Evolutionary conservation across 2,329 filamentous ascomycete species (phyloP).

Genomic region (Diaporthe velutina): DNA sequence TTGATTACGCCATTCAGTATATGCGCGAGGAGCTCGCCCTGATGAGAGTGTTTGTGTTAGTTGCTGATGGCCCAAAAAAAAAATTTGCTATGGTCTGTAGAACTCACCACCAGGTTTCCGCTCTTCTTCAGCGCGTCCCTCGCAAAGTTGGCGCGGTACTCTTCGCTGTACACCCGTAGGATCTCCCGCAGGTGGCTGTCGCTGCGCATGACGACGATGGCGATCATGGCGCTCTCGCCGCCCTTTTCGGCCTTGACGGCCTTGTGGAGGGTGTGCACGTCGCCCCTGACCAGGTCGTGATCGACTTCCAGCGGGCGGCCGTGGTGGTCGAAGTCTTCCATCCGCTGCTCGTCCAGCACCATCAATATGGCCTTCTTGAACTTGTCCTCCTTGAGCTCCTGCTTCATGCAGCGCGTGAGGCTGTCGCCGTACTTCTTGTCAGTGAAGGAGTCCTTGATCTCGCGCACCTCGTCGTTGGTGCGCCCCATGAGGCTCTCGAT

Average conservation of each 20-base stretch:
- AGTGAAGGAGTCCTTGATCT: slow-evolving; percentile 88
- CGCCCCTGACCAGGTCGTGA: slow-evolving; percentile 72
- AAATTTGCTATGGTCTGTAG: neutral
- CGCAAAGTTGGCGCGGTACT: slow-evolving; percentile 85
- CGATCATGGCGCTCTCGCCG: slow-evolving; percentile 89
- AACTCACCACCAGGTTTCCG: slow-evolving; percentile 89
- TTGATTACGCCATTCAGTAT: slow-evolving; percentile 98
- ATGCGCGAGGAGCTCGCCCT: slow-evolving; percentile 96
- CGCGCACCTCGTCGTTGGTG: slow-evolving; percentile 85
- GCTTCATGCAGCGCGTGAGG: slow-evolving; percentile 87
- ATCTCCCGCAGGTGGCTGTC: slow-evolving; percentile 87
- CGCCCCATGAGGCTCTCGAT: slow-evolving; percentile 95
- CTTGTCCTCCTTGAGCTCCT: slow-evolving; percentile 94
- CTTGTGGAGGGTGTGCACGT: slow-evolving; percentile 78
- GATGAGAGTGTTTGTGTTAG: slow-evolving; percentile 35
- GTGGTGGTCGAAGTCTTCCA: slow-evolving; percentile 81
- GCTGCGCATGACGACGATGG: slow-evolving; percentile 83
- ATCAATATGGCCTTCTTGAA: slow-evolving; percentile 90
- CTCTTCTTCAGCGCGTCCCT: slow-evolving; percentile 89
- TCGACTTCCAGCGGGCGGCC: slow-evolving; percentile 72
- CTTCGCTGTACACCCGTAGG: slow-evolving; percentile 79
- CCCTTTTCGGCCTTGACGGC: slow-evolving; percentile 81
- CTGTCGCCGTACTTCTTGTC: slow-evolving; percentile 93
- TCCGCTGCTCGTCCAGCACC: slow-evolving; percentile 84
- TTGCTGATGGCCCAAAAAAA: neutral